Evolutionary conservation across 257 asterid species (phyloP).

Genomic region (Coffea canephora): DNA sequence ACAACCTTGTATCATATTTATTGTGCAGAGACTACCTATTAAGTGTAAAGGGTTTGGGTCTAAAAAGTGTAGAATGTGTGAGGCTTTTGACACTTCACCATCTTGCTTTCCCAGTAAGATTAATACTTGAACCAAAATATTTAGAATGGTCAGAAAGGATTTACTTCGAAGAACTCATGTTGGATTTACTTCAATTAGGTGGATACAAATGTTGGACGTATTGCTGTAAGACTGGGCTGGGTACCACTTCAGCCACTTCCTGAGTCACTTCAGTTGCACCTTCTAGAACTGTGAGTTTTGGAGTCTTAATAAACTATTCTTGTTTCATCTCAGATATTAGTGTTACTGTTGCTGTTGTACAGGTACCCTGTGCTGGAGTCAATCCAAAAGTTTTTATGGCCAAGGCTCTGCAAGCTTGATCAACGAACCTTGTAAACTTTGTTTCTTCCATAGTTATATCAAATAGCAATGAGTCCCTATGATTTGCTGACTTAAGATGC

Average conservation of each 20-base stretch:
- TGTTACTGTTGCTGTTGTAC: slow-evolving; percentile 12
- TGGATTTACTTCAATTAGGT: slow-evolving; percentile 49
- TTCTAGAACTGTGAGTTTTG: slow-evolving; percentile 81
- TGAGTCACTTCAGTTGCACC: slow-evolving; percentile 94
- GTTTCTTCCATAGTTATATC: not conserved
- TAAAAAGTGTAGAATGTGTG: slow-evolving; percentile 97
- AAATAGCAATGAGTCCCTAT: not conserved
- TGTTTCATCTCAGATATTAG: slow-evolving; percentile 6
- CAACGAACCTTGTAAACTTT: slow-evolving; percentile 44
- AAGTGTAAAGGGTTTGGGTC: slow-evolving; percentile 90
- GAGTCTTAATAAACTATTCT: slow-evolving; percentile 1
- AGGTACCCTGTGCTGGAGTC: slow-evolving; percentile 59
- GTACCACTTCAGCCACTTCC: slow-evolving; percentile 99
- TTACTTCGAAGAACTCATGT: slow-evolving; percentile 20
- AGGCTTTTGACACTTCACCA: slow-evolving; percentile 98
- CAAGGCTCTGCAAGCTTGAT: slow-evolving; percentile 63
- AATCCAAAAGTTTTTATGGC: slow-evolving; percentile 52
- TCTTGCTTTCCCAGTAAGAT: slow-evolving; percentile 96
- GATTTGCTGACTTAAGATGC: slow-evolving; percentile 16
- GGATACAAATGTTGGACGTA: slow-evolving; percentile 96
- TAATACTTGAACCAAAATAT: slow-evolving; percentile 8
- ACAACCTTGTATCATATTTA: slow-evolving; percentile 19
- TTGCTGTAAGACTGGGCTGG: slow-evolving; percentile 99
- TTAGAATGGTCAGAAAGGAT: slow-evolving; percentile 13
- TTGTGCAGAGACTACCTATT: slow-evolving; percentile 80